A percentile compares a stretch with the other conserved stretches of the same genome.
Conservation (phyloP, 2,329 filamentous ascomycete genomes). For the Microsporum ferrugineum region DNA sequence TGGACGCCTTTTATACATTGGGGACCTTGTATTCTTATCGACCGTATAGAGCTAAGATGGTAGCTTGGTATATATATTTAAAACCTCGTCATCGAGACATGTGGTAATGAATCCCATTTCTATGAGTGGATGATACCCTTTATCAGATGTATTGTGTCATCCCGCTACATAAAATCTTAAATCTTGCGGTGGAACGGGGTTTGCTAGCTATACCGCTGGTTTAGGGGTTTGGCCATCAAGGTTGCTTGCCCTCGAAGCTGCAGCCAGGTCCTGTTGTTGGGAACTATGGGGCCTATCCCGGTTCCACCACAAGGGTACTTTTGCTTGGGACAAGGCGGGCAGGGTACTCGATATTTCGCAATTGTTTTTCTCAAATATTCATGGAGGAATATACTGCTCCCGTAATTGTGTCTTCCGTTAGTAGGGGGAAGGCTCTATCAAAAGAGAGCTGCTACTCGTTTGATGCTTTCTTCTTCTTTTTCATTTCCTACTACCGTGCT, state of each 20-base stretch:
- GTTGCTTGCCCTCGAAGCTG: neutral
- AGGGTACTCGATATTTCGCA: neutral
- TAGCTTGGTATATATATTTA: neutral
- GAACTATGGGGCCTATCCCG: neutral
- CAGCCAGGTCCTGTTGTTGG: too few species aligned
- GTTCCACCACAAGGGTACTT: neutral
- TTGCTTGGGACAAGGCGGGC: neutral
- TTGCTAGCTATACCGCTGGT: neutral
- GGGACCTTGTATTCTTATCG: neutral
- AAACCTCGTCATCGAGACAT: neutral
- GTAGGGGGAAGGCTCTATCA: too few species aligned
- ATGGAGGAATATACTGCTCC: neutral
- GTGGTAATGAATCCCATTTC: too few species aligned
- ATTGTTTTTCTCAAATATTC: neutral
- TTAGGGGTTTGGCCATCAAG: neutral
- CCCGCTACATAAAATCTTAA: too few species aligned
- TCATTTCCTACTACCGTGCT: neutral
- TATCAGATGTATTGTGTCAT: too few species aligned
- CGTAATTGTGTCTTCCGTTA: neutral
- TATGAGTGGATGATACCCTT: too few species aligned
- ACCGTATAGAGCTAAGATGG: neutral
- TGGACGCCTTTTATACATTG: neutral
- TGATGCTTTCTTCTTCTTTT: neutral
- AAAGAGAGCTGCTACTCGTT: neutral
- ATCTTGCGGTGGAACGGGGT: neutral